Base-by-base conservation (phyloP, 495 filamentous ascomycete species). In the Podospora tetraspora region DNA sequence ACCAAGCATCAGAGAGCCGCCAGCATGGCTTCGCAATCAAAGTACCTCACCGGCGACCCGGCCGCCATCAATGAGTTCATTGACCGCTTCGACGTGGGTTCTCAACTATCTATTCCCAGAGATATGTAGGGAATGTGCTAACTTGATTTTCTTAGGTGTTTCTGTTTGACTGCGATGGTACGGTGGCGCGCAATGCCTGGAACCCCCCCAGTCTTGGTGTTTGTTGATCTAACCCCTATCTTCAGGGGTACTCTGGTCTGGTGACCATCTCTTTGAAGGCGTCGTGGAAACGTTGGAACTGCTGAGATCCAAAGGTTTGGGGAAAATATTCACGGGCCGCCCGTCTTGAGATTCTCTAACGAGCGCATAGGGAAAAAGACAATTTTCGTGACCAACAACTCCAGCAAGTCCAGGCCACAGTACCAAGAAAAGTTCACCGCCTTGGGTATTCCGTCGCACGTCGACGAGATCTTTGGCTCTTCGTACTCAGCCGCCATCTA, bases 361-460 rank as follows among this genome's bases (percentile, higher is more conserved):
- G 66, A 61, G 19, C 27, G 12, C 10, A 4, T 29, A 95, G 93
- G 92, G 65, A 99, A 99, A 78, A 91, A 89, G 78, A 82, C 95
- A 21, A 88, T 99, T 68, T 99, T 99, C 76, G 95, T 99, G 59
- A 98, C 95, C 3, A 99, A 99, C 79, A 99, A 99, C 84, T 96
- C 92, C 76, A 98, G 95, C 29, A 98, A 98, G 77, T 97, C 94
- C 21, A 91, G 95, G 21, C 84, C 87, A 25, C 92, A 96, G 73
- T 98, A 98, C 79, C 88, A 89, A 77, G 93, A 94, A 80, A 98
- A 97, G 72, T 87, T 99, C 60, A 87, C 89, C n/a, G 79, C 76
- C 24, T 81, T 97, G 72, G 92, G 91, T 0, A 97, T 99, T 68
- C 90, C 91, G 0, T 88, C 88, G 70, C 83, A 84, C 63, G 86